These are phyloP conservation scores for Phyllosticta capitalensis DNA, from an alignment of 2,329 filamentous ascomycete species.

Conservation along the genomic window DNA sequence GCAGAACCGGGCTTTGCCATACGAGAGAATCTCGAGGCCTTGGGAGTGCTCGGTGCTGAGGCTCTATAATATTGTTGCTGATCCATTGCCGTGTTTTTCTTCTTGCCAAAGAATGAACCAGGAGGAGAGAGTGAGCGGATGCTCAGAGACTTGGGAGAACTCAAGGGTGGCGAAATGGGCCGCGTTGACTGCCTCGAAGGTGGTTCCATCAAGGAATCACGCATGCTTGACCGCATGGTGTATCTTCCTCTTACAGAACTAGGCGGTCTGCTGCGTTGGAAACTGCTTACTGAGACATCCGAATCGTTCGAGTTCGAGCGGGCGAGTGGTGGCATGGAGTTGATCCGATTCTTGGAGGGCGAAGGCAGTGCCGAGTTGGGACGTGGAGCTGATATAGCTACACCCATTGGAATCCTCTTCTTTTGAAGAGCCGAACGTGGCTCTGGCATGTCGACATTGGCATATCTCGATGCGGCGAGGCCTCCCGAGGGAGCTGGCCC, in stretches of 20 bases:
- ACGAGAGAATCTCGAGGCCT: constrained; percentile 8
- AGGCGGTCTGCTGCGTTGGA: constrained; percentile 50
- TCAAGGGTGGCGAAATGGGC: constrained; percentile 19
- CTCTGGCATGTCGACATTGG: constrained; percentile 17
- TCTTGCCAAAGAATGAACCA: constrained; percentile 39
- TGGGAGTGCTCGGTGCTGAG: constrained; percentile 1
- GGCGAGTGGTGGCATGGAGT: constrained; percentile 22
- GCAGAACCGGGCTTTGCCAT: constrained; percentile 18
- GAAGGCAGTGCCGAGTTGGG: constrained; percentile 18
- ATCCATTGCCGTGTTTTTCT: constrained; percentile 11
- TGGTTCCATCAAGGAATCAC: constrained; percentile 36
- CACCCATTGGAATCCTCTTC: constrained; percentile 26
- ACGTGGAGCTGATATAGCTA: constrained; percentile 15
- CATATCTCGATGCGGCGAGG: constrained; percentile 25
- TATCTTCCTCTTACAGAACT: constrained; percentile 37
- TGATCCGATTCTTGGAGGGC: constrained; percentile 11
- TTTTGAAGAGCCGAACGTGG: constrained; percentile 30
- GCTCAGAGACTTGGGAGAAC: constrained; percentile 50
- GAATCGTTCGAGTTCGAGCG: constrained; percentile 29
- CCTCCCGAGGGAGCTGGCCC: constrained; percentile 16
- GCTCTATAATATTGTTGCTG: constrained; percentile 10
- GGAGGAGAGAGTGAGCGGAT: constrained; percentile 62
- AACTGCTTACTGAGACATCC: constrained; percentile 57
- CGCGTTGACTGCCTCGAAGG: constrained; percentile 7
- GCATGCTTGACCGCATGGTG: constrained; percentile 66